Base-by-base conservation (phyloP, 2,329 filamentous ascomycete species). In the Cordyceps farinosa region DNA sequence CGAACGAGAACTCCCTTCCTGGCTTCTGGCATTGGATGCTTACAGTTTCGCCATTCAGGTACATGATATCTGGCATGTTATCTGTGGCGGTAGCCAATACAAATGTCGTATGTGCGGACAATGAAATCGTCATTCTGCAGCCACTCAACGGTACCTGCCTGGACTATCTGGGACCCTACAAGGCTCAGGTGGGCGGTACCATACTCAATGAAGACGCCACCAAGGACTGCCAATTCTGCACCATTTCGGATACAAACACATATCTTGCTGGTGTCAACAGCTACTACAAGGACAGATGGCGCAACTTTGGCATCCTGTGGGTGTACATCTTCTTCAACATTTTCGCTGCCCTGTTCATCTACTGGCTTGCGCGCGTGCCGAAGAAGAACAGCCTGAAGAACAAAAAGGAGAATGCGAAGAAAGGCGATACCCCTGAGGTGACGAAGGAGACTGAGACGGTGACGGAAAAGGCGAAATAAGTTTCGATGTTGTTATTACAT, bases 1-100 rank as follows among this genome's bases (percentile, higher is more conserved):
- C 87, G 34, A 78, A 79, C 6, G 88, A 89, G 0, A 74, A 77
- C 3, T 74, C 77, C 2, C 82, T 94, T 40, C 90, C 90, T 0
- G 78, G 84, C 6, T 92, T 93, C 81, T 94, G 90, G 90, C 87
- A 89, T 69, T 92, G 92, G 80, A 90, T 92, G 87, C 69, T 70
- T 34, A 68, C 71, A 53, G 77, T 92, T 55, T 92, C 88, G 0
- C 92, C 92, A 0, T 90, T 97, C 69, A 93, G 90, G 0, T 97
- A 96, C 73, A 78, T 95, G 17, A 85, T 94, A 32, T 83, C 84
- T 10, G 90, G 87, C 29, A 87, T 96, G 78, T 74, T 94, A 0
- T 83, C 88, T 0, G 84, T 84, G 0, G 90, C 85, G 3, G 78
- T 96, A 5, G 89, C 90, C 47, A 87, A 89, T 69, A 85, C 85